Conservation (phyloP, 371 early-diverging fungal genomes). For the Catenaria anguillulae region DNA sequence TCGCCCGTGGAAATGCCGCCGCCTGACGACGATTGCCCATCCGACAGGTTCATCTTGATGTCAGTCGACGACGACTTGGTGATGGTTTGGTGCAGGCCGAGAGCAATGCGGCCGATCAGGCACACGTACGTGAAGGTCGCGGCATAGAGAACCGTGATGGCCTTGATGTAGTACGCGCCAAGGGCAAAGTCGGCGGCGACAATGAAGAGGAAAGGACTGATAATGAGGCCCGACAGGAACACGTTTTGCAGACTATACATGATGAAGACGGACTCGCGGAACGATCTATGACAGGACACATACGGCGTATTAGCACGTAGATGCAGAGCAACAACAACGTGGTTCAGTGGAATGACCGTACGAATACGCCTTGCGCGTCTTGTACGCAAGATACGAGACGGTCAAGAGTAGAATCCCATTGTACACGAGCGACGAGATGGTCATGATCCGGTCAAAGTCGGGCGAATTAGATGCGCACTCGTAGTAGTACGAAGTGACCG, state of each 20-base stretch:
- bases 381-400: neutral
- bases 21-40: neutral
- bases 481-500: neutral
- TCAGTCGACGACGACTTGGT: neutral
- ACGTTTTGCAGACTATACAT: neutral
- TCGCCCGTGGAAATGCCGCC: neutral
- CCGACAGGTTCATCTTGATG: neutral
- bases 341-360: no score
- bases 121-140: conserved; percentile 1
- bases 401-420: neutral
- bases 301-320: no score
- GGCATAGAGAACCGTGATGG: neutral
- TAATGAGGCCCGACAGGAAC: neutral
- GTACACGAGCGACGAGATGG: conserved; percentile 1
- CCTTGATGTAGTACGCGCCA: neutral
- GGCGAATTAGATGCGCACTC: neutral
- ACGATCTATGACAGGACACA: no score
- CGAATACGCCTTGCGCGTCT: neutral
- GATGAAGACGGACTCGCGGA: neutral
- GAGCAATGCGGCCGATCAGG: neutral
- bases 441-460: neutral
- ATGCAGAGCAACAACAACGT: no score
- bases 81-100: neutral
- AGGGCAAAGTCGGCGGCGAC: neutral
- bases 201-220: neutral